Base-by-base conservation (phyloP, 2,329 filamentous ascomycete species). In the Fusarium sp. region DNA sequence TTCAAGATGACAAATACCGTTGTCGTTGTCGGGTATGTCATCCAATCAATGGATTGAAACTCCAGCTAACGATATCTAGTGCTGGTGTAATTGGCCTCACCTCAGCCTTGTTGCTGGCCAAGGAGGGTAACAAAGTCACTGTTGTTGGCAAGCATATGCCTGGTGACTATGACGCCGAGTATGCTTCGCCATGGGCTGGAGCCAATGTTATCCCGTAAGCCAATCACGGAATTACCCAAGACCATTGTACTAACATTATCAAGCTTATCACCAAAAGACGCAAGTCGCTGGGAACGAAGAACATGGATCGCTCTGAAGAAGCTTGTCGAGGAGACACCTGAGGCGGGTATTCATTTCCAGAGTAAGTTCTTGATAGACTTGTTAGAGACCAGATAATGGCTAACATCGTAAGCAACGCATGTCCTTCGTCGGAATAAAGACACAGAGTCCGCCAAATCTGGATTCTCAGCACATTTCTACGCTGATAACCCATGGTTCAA, bases 131-230 rank as follows among this genome's bases (percentile, higher is more conserved):
- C 64, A 79, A 69, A n/a, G 81, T 97, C 72, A 95, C 93, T 0
- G 86, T 97, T 35, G 85, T 94, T 30, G 92, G 94, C 9, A 97
- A 96, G 79, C 93, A 97, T 79, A 96, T 97, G 92, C 95, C 95
- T 0, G 95, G 95, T 32, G 95, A 98, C 84, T 96, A 95, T 81
- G 93, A 96, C 74, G 92, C 95, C 72, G 93, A 97, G 85, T 98
- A 97, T 81, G 92, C 94, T 2, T 97, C 94, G 5, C 94, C 94
- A 1, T 97, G 94, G 93, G 94, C 94, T 4, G 94, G 94, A 21
- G 94, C 94, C 69, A 96, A 96, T 79, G 91, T 91, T 77, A 81
- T 92, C 60, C 94, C 93, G 91, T 93, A 77, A 71, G 90, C 85
- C 21, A 21, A 5, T 6, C 1, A 6, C 30, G 4, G 0, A 1